Evolutionary conservation across 768 basidiomycete species (phyloP).

Genomic region (Termitomyces bulborhizus): DNA sequence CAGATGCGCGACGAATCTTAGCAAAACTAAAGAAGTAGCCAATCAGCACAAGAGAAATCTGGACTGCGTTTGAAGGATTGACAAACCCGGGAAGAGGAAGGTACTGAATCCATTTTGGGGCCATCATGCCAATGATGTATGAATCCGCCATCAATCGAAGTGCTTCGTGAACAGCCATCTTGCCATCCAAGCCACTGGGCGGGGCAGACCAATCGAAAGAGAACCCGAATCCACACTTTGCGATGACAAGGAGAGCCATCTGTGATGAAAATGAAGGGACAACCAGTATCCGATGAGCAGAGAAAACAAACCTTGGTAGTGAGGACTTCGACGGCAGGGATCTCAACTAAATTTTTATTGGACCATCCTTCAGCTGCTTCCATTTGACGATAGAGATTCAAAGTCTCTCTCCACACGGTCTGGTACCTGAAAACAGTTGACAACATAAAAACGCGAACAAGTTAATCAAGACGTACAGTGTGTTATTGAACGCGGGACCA

Average conservation of each 20-base stretch:
- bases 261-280: constrained; percentile 22
- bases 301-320: constrained; percentile 2
- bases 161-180: constrained; percentile 30
- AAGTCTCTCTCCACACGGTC: constrained; percentile 27
- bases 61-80: neutral
- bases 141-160: constrained; percentile 26
- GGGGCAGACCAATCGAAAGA: constrained; percentile 32
- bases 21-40: constrained; percentile 18
- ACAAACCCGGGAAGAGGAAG: constrained; percentile 11
- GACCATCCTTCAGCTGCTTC: constrained; percentile 20
- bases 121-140: constrained; percentile 1
- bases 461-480: constrained; percentile 21
- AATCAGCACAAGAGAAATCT: neutral
- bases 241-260: constrained; percentile 36
- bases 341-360: constrained; percentile 7
- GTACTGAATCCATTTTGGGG: constrained; percentile 6
- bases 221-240: constrained; percentile 40
- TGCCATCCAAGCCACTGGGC: constrained; percentile 26
- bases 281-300: neutral
- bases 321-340: constrained; percentile 9
- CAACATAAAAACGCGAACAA: neutral
- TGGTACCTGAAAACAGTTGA: constrained; percentile 18
- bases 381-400: constrained; percentile 25
- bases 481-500: constrained; percentile 36
- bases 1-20: constrained; percentile 20